Conservation (phyloP, 2,329 filamentous ascomycete genomes). For the Byssochlamys sp. region DNA sequence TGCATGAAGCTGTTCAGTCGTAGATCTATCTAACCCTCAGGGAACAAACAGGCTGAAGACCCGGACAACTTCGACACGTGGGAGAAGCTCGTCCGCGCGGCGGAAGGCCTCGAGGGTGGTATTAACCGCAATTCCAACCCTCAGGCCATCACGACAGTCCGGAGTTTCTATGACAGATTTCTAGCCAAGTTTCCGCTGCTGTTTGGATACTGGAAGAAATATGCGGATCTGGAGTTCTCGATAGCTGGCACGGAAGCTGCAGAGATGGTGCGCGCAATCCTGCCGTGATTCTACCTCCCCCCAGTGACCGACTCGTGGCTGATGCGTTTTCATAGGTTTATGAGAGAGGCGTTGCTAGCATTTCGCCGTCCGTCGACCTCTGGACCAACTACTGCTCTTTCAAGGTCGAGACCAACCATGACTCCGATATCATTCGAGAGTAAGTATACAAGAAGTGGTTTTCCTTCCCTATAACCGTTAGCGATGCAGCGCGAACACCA, state of each 20-base stretch:
- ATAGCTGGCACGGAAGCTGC: slow-evolving; percentile 94
- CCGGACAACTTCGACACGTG: slow-evolving; percentile 88
- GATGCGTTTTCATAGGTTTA: slow-evolving; percentile 56
- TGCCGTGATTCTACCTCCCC: not conserved
- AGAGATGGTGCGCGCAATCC: slow-evolving; percentile 62
- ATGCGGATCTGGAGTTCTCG: slow-evolving; percentile 93
- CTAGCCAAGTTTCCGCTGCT: slow-evolving; percentile 88
- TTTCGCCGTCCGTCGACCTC: slow-evolving; percentile 85
- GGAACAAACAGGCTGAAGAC: slow-evolving; percentile 52
- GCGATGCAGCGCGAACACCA: slow-evolving; percentile 30
- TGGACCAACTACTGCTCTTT: slow-evolving; percentile 97
- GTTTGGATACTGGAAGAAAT: slow-evolving; percentile 99
- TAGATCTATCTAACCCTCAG: slow-evolving; percentile 1
- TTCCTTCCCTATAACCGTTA: slow-evolving; percentile 52
- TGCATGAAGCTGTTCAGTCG: not conserved
- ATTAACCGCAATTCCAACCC: slow-evolving; percentile 94
- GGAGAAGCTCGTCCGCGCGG: slow-evolving; percentile 80
- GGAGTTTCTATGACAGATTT: slow-evolving; percentile 83
- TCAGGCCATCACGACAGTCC: slow-evolving; percentile 76
- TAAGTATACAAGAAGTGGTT: slow-evolving; percentile 70
- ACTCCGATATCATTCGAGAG: slow-evolving; percentile 93
- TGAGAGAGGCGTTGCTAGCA: slow-evolving; percentile 85
- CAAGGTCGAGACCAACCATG: slow-evolving; percentile 95
- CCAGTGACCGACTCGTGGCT: not conserved
- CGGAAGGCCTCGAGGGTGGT: slow-evolving; percentile 78